Percentiles rank a stretch among this genome's conserved stretches.
Conservation (phyloP, 1,284 basidiomycete genomes). For the Ustilago vetiveriae region DNA sequence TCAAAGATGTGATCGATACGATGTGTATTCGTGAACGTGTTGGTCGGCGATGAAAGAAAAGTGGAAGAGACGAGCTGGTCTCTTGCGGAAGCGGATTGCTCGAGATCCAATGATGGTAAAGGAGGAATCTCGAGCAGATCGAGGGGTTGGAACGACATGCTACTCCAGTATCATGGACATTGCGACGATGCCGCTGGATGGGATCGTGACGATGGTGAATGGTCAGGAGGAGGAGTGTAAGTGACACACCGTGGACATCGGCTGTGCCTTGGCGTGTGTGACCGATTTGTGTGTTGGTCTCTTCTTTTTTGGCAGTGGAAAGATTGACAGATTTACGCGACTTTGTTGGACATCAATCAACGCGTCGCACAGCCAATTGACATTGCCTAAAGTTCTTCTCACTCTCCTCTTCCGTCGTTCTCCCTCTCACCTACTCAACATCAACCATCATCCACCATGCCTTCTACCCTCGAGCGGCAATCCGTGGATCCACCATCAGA, state of each 20-base stretch:
- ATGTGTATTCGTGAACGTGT: not conserved
- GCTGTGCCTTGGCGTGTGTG: too few relatives aligned
- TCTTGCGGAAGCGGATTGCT: not conserved
- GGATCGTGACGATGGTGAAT: too few relatives aligned
- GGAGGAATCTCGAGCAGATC: slow-evolving; percentile 23
- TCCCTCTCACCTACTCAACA: not conserved
- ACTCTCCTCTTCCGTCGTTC: not conserved
- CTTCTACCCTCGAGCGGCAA: slow-evolving; percentile 24
- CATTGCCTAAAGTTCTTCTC: not conserved
- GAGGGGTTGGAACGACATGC: slow-evolving; percentile 33
- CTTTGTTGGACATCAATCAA: slow-evolving; percentile 29
- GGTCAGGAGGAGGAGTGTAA: too few relatives aligned
- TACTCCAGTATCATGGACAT: too few relatives aligned
- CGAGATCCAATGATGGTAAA: slow-evolving; percentile 17
- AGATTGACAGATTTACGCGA: slow-evolving; percentile 31
- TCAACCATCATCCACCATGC: slow-evolving; percentile 9
- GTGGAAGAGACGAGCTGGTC: slow-evolving; percentile 35
- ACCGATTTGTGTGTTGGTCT: slow-evolving; percentile 49
- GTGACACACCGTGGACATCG: too few relatives aligned
- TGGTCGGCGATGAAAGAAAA: slow-evolving; percentile 13
- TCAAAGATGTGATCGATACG: not conserved
- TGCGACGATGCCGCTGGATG: too few relatives aligned
- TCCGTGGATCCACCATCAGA: not conserved
- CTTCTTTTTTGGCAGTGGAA: not conserved
- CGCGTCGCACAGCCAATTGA: slow-evolving; percentile 19